Evolutionary conservation across 78 protist species (phyloP).

Genomic region (Tieghemostelium lacteum): DNA sequence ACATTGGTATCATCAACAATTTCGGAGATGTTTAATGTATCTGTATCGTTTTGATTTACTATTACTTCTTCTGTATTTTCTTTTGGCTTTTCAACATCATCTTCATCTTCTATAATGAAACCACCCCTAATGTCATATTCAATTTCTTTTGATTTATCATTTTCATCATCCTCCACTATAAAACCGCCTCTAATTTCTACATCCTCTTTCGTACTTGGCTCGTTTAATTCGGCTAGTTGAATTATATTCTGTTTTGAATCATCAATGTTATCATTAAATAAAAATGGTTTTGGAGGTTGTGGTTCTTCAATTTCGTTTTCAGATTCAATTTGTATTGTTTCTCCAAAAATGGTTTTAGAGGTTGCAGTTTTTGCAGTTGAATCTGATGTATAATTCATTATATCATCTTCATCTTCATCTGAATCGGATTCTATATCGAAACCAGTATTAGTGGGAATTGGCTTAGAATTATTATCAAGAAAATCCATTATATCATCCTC

Average conservation of each 20-base stretch:
- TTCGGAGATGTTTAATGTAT: neutral
- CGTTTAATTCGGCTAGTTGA: no score
- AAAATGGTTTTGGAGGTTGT: no score
- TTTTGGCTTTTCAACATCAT: neutral
- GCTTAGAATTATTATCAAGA: neutral
- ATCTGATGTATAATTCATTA: neutral
- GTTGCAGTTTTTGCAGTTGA: neutral
- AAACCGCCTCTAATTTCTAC: no score
- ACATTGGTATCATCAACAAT: neutral
- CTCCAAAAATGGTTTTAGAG: neutral
- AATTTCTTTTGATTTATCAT: no score
- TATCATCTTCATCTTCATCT: neutral
- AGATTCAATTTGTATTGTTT: no score
- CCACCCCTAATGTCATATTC: neutral
- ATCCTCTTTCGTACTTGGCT: no score
- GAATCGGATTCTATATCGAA: neutral
- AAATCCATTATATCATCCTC: neutral
- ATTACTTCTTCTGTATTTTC: no score
- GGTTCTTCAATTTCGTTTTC: no score
- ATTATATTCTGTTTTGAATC: no score
- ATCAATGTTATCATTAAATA: no score
- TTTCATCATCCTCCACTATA: no score
- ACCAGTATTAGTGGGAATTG: neutral
- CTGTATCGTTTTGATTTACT: neutral
- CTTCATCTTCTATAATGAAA: neutral